Conservation (phyloP, 495 filamentous ascomycete genomes). For the Hypoxylon subgilvum region DNA sequence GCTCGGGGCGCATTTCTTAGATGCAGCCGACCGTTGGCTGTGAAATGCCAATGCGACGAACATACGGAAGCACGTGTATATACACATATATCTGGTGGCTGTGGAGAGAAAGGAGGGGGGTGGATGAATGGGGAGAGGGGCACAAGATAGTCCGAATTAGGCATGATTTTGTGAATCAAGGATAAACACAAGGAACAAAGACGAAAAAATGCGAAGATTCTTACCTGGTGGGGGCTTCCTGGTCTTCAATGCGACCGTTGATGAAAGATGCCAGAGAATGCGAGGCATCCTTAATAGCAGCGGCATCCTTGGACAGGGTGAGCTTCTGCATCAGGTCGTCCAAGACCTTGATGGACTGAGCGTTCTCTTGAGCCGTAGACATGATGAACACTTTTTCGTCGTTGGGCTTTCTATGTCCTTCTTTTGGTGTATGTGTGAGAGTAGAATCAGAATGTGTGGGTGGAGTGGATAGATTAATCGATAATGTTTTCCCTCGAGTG, state of each 20-base stretch:
- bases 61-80: not conserved
- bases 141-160: not conserved
- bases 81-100: not conserved
- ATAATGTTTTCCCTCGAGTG: too few relatives aligned
- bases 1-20: too few relatives aligned
- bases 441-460: too few relatives aligned
- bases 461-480: too few relatives aligned
- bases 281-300: slow-evolving; percentile 55
- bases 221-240: slow-evolving; percentile 58
- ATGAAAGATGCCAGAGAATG: slow-evolving; percentile 56
- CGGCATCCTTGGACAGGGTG: slow-evolving; percentile 58
- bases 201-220: slow-evolving; percentile 18
- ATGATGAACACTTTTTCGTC: slow-evolving; percentile 27
- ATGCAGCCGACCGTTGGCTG: not conserved
- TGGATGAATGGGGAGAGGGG: not conserved
- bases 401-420: too few relatives aligned
- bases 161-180: not conserved
- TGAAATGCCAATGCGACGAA: slow-evolving; percentile 31
- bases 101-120: not conserved
- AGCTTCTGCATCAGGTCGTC: slow-evolving; percentile 61
- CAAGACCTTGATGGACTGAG: slow-evolving; percentile 58
- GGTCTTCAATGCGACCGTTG: slow-evolving; percentile 59
- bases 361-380: slow-evolving; percentile 51
- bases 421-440: too few relatives aligned
- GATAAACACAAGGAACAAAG: not conserved